Base-by-base conservation (phyloP, 352 stramenopile genomes). In the Ophiocytium majus region DNA sequence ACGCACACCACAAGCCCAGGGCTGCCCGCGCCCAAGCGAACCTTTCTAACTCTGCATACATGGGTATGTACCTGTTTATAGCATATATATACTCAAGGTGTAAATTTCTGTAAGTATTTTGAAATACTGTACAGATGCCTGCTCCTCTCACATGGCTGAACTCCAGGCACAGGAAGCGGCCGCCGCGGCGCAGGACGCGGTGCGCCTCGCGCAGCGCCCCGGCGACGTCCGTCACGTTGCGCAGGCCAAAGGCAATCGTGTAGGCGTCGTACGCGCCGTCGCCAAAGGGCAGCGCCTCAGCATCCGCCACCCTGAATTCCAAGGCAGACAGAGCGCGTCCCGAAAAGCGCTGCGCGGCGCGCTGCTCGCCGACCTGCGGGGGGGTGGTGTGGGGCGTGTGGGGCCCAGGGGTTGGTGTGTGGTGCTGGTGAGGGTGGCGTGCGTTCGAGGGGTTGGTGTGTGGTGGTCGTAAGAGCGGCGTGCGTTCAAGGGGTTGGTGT, bases 161-260 rank as follows among this genome's bases (percentile, higher is more conserved):
- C 90, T 99, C 97, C 81, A 99, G 93, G 91, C 97, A 99, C 91
- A 99, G 94, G 91, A 98, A 99, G 85, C 97, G 92, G 31, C 96
- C 96, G 76, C 96, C 96, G 32, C 93, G 96, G 86, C 97, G 97
- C 34, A 99, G 92, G 50, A 99, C 96, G 80, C 97, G 92, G 82
- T 95, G 94, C 34, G 97, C 97, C 89, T 99, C 97, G 57, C 90
- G 80, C 10, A 99, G 90, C n/a, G 95, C 94, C 5, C 34, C 10
- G 1, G 63, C 66, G 28, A 98, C 94, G 91, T 99, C 94, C 0
- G 97, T 99, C 33, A 98, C 95, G 90, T 99, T 99, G 28, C 97
- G 92, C 83, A 99, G 96, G 32, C 97, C 97, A 91, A 99, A 99
- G 0, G 97, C 95, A 89, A 99, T 99, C 19, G 97, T 99, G 89